Conservation (phyloP, 805 yeast species). For the Yamadazyma scolyti region DNA sequence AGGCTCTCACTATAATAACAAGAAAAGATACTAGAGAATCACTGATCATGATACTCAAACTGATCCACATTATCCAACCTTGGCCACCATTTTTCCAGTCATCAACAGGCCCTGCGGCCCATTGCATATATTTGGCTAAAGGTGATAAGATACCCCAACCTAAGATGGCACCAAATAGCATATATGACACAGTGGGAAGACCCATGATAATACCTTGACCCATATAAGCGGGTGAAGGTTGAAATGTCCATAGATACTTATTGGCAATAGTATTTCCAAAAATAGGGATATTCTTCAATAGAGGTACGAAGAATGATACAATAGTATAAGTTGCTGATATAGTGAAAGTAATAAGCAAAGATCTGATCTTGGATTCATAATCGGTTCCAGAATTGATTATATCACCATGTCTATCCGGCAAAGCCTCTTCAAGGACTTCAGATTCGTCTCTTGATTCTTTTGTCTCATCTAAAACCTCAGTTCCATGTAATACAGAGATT, state of each 20-base stretch:
- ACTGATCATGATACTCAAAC: constrained; percentile 88
- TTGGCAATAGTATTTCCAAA: constrained; percentile 65
- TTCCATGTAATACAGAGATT: constrained; percentile 80
- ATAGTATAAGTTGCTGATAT: constrained; percentile 74
- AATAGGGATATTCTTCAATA: constrained; percentile 63
- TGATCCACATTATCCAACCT: constrained; percentile 96
- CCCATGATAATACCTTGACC: constrained; percentile 99
- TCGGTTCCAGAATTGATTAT: constrained; percentile 1
- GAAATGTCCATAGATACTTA: constrained; percentile 77
- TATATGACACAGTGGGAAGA: constrained; percentile 79
- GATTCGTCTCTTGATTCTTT: neutral
- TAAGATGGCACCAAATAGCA: constrained; percentile 82
- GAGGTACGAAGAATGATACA: constrained; percentile 68
- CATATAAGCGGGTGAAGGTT: constrained; percentile 94
- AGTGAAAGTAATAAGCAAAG: constrained; percentile 57
- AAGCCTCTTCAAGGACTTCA: constrained; percentile 1
- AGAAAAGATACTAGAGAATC: constrained; percentile 82
- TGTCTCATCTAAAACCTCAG: constrained; percentile 43
- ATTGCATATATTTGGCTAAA: constrained; percentile 58
- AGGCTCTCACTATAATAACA: constrained; percentile 52
- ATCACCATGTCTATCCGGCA: neutral
- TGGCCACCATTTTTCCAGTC: constrained; percentile 95
- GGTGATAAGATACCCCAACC: constrained; percentile 97
- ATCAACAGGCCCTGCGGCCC: constrained; percentile 89
- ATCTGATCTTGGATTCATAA: constrained; percentile 57